A percentile compares a stretch with the other conserved stretches of the same genome.
Conservation (phyloP, 73 alveolate species). For the Uronychia binucleata region DNA sequence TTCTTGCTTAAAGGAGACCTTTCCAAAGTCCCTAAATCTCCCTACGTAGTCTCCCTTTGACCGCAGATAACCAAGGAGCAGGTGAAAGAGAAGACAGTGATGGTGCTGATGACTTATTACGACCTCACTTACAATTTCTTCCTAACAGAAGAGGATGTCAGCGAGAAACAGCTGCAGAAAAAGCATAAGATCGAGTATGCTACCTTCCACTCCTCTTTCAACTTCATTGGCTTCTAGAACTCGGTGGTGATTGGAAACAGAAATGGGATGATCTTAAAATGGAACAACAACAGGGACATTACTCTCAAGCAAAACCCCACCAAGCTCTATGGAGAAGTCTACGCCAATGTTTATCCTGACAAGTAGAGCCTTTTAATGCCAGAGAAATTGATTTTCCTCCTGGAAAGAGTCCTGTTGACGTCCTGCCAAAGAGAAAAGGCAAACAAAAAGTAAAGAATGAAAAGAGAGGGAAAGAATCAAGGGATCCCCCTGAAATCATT, state of each 20-base stretch:
- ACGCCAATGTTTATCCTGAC: not conserved
- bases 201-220: constrained; percentile 10
- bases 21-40: not conserved
- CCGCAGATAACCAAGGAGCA: not conserved
- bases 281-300: constrained; percentile 1
- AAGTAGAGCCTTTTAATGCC: not conserved
- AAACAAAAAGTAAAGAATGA: not conserved
- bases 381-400: not conserved
- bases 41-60: not conserved
- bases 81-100: constrained; percentile 9
- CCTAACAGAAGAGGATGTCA: not conserved
- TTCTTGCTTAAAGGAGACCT: constrained; percentile 19
- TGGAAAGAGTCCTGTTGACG: not conserved
- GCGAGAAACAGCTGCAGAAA: constrained; percentile 1
- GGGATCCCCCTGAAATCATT: not conserved
- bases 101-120: constrained; percentile 15
- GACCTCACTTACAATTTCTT: constrained; percentile 28
- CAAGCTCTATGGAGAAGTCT: not conserved
- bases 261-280: constrained; percentile 12
- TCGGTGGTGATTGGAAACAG: not conserved
- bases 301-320: not conserved
- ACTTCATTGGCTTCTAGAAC: constrained; percentile 14
- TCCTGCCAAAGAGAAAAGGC: not conserved
- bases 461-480: not conserved
- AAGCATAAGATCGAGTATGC: not conserved